phyloP scores from a whole-genome alignment of 441 rosid genomes.

The Breynia disticha region DNA sequence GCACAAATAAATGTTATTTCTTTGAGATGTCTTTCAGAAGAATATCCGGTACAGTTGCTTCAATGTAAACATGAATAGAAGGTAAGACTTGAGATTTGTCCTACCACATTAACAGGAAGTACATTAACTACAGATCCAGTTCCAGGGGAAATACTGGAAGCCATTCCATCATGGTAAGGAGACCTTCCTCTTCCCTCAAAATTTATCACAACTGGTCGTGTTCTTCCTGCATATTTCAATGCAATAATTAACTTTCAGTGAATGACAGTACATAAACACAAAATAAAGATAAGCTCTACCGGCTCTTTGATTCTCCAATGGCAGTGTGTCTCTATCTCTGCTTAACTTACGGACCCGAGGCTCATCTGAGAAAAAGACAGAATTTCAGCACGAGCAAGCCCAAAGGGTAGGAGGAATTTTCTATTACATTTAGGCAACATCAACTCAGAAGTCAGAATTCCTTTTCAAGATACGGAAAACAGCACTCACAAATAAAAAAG shows the following conservation, averaged over 20 bases:
- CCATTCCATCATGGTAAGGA: slow-evolving; percentile 43
- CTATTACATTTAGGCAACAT: too few relatives aligned
- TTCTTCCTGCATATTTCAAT: slow-evolving; percentile 46
- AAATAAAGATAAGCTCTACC: slow-evolving; percentile 36
- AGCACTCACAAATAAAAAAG: too few relatives aligned
- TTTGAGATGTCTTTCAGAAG: too few relatives aligned
- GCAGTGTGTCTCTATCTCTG: slow-evolving; percentile 31
- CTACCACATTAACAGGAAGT: slow-evolving; percentile 47
- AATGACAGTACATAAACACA: slow-evolving; percentile 9
- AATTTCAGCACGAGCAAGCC: slow-evolving; percentile 6
- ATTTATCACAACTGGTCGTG: slow-evolving; percentile 46
- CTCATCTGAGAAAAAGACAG: slow-evolving; percentile 51
- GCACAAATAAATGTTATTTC: too few relatives aligned
- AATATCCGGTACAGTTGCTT: too few relatives aligned
- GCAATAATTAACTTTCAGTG: slow-evolving; percentile 7
- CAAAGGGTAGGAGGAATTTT: background rate
- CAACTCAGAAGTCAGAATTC: too few relatives aligned
- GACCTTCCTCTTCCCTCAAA: slow-evolving; percentile 79
- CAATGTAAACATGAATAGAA: too few relatives aligned
- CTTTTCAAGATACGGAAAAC: too few relatives aligned
- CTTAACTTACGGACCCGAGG: slow-evolving; percentile 34
- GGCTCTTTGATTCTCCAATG: slow-evolving; percentile 49
- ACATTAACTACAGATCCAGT: slow-evolving; percentile 28
- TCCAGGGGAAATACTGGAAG: slow-evolving; percentile 40
- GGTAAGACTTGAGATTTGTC: slow-evolving; percentile 6